Evolutionary conservation across 179 eudicot genomes (phyloP).

Genomic region (Heliamphora pulchella): DNA sequence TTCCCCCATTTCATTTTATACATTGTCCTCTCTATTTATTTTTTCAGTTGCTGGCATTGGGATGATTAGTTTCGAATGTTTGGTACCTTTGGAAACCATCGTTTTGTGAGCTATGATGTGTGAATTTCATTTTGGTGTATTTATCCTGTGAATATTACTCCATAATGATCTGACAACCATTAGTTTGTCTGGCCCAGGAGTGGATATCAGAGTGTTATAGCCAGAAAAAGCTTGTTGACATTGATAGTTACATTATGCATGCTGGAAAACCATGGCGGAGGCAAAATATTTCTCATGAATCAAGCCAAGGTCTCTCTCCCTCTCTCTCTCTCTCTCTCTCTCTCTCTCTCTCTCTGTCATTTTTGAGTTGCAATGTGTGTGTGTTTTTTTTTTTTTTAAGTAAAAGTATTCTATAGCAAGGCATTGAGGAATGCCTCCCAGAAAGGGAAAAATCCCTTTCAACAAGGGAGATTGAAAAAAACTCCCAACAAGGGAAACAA

Average conservation of each 20-base stretch:
- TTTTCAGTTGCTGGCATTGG: background rate
- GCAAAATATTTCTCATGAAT: slow-evolving; percentile 29
- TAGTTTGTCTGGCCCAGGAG: slow-evolving; percentile 38
- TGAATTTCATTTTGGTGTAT: background rate
- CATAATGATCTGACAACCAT: slow-evolving; percentile 21
- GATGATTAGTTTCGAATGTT: background rate
- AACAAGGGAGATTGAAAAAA: too few relatives aligned
- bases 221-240: slow-evolving; percentile 81
- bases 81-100: background rate
- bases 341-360: too few relatives aligned
- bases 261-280: slow-evolving; percentile 91
- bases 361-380: too few relatives aligned
- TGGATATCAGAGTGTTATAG: slow-evolving; percentile 78
- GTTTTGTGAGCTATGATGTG: slow-evolving; percentile 2
- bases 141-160: slow-evolving; percentile 8
- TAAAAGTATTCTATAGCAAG: too few relatives aligned
- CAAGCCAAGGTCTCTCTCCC: slow-evolving; percentile 45
- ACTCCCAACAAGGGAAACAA: too few relatives aligned
- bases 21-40: too few relatives aligned
- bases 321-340: slow-evolving; percentile 10
- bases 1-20: too few relatives aligned
- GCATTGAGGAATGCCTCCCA: too few relatives aligned
- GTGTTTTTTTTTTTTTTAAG: too few relatives aligned
- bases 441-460: too few relatives aligned
- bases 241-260: slow-evolving; percentile 77